Percentiles rank a stretch among this genome's conserved stretches.
phyloP scores from a whole-genome alignment of 495 filamentous ascomycete species.

The Daldinia caldariorum region DNA sequence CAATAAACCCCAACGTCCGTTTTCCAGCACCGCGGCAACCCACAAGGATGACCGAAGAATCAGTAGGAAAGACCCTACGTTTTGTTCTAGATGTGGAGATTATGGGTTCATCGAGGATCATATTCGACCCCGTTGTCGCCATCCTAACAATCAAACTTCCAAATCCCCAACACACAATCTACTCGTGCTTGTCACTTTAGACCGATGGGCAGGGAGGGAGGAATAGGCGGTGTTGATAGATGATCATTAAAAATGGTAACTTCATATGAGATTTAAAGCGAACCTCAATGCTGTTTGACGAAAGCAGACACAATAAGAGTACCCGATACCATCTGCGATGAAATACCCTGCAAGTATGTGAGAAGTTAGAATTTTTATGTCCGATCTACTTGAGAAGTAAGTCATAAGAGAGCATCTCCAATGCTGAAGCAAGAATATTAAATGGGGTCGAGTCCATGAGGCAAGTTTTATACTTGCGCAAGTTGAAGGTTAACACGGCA shows the following conservation, averaged over 20 bases:
- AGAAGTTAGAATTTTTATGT: neutral
- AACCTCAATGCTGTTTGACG: constrained; percentile 2
- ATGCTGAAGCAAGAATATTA: constrained; percentile 9
- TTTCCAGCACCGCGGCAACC: constrained; percentile 81
- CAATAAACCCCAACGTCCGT: constrained; percentile 78
- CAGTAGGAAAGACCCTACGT: constrained; percentile 62
- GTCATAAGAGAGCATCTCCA: constrained; percentile 25
- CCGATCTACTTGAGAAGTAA: constrained; percentile 1
- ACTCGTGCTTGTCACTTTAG: neutral
- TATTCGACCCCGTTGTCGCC: constrained; percentile 27
- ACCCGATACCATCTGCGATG: constrained; percentile 9
- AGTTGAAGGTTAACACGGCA: constrained; percentile 35
- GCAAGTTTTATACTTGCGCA: constrained; percentile 6
- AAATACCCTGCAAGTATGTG: constrained; percentile 18
- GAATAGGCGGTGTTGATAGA: neutral
- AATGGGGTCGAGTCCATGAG: constrained; percentile 33
- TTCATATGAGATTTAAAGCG: neutral
- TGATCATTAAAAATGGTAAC: neutral
- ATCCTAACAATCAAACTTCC: constrained; percentile 6
- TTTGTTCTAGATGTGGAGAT: constrained; percentile 47
- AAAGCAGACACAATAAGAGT: neutral
- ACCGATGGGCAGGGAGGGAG: neutral
- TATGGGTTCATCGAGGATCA: constrained; percentile 37
- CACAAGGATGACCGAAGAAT: constrained; percentile 77
- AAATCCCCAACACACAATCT: neutral